Evolutionary conservation across 1,284 basidiomycete genomes (phyloP).

Genomic region (Boletellus deceptivus): DNA sequence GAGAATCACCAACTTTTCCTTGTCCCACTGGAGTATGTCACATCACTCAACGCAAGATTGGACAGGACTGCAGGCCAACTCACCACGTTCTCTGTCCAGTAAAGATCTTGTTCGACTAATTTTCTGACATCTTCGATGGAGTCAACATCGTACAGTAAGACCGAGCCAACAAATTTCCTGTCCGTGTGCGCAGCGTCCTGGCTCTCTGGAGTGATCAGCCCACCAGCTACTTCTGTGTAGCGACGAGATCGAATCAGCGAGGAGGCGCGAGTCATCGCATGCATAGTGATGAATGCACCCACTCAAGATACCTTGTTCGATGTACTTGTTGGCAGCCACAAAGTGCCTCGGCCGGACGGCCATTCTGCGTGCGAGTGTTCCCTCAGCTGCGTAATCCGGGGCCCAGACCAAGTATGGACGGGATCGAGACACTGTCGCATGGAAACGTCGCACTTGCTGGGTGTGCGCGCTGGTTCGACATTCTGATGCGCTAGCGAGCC

Average conservation of each 20-base stretch:
- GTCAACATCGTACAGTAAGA: conserved; percentile 48
- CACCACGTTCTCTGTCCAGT: conserved; percentile 55
- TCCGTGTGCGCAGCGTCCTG: conserved; percentile 32
- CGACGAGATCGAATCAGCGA: conserved; percentile 5
- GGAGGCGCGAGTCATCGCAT: conserved; percentile 3
- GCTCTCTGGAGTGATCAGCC: conserved; percentile 44
- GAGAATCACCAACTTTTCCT: conserved; percentile 41
- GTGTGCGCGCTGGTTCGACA: not conserved
- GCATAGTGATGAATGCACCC: not conserved
- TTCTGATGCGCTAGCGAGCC: not conserved
- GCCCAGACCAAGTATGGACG: conserved; percentile 52
- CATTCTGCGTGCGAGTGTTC: conserved; percentile 46
- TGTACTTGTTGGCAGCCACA: conserved; percentile 39
- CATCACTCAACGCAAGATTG: conserved; percentile 2
- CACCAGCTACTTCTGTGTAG: conserved; percentile 45
- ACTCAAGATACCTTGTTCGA: conserved; percentile 39
- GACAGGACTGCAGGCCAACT: conserved; percentile 26
- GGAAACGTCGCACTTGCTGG: conserved; percentile 17
- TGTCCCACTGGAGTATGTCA: conserved; percentile 34
- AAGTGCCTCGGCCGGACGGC: conserved; percentile 48
- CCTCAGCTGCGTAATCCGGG: conserved; percentile 50
- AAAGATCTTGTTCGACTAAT: conserved; percentile 51
- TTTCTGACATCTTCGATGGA: conserved; percentile 47
- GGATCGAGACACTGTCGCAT: conserved; percentile 5
- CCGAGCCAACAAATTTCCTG: conserved; percentile 49